Evolutionary conservation across 495 filamentous ascomycete genomes (phyloP).

Genomic region (Hyaloscypha bicolor): DNA sequence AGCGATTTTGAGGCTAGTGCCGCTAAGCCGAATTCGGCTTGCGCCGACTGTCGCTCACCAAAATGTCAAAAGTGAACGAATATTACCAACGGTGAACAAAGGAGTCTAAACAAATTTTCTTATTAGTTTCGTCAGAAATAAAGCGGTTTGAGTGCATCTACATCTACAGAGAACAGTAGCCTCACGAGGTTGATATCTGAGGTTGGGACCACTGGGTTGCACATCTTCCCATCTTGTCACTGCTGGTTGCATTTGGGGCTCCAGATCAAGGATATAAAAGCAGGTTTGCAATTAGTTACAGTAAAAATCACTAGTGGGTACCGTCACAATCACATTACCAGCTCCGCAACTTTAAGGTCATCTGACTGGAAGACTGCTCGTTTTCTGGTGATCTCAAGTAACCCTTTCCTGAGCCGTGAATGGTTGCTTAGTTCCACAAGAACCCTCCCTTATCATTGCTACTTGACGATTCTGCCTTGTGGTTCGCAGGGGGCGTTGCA

Average conservation of each 20-base stretch:
- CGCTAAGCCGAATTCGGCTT: neutral
- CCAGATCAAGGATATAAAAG: neutral
- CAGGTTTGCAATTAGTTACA: no score
- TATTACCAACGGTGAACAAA: neutral
- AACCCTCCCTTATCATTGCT: slow-evolving; percentile 16
- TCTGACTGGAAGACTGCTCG: slow-evolving; percentile 11
- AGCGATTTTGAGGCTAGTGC: neutral
- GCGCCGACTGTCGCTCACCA: neutral
- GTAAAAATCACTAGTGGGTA: no score
- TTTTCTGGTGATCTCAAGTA: neutral
- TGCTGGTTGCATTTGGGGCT: neutral
- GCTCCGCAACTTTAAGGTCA: slow-evolving; percentile 7
- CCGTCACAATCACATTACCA: neutral
- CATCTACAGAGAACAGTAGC: neutral
- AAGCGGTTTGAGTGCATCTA: neutral
- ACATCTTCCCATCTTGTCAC: neutral
- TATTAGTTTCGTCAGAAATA: neutral
- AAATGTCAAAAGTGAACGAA: neutral
- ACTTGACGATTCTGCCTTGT: slow-evolving; percentile 21
- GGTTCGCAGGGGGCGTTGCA: slow-evolving; percentile 22
- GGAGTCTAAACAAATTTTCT: neutral
- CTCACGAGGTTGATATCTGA: neutral
- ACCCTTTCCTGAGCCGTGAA: neutral
- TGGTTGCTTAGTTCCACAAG: slow-evolving; percentile 2
- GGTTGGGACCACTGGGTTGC: neutral